phyloP scores from a whole-genome alignment of 805 yeast genomes.

The Wickerhamiella nectarea region DNA sequence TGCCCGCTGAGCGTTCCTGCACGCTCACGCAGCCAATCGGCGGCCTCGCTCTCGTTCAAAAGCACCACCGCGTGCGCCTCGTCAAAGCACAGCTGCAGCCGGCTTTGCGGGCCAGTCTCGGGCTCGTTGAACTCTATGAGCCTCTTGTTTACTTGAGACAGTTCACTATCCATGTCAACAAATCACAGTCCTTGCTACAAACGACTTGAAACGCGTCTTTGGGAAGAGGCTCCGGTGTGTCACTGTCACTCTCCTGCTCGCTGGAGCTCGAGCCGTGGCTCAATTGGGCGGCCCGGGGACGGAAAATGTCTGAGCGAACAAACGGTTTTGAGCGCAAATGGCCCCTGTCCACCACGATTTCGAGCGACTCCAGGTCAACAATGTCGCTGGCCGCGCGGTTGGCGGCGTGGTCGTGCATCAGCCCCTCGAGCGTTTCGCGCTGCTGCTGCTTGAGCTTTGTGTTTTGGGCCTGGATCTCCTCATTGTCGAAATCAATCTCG shows the following conservation, averaged over 20 bases:
- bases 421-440: constrained; percentile 24
- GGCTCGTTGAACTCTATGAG: constrained; percentile 11
- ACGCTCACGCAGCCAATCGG: neutral
- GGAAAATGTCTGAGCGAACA: constrained; percentile 11
- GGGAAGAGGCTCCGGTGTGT: no score
- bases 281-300: neutral
- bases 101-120: constrained; percentile 5
- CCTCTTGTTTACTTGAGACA: neutral
- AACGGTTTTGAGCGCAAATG: constrained; percentile 45
- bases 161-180: constrained; percentile 7
- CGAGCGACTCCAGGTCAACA: constrained; percentile 47
- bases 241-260: neutral
- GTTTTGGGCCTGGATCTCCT: constrained; percentile 3
- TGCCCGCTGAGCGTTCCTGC: neutral
- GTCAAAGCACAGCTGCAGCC: constrained; percentile 7
- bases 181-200: neutral
- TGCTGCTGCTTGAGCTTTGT: constrained; percentile 18
- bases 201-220: neutral
- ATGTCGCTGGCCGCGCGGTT: constrained; percentile 22
- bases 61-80: constrained; percentile 6
- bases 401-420: constrained; percentile 25
- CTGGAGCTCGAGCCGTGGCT: neutral
- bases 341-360: constrained; percentile 52
- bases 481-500: neutral
- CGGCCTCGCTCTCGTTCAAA: constrained; percentile 5